A percentile compares a stretch with the other conserved stretches of the same genome.
These are phyloP conservation scores for Populus ilicifolia DNA, from an alignment of 345 rosid species.

Conservation along the genomic window DNA sequence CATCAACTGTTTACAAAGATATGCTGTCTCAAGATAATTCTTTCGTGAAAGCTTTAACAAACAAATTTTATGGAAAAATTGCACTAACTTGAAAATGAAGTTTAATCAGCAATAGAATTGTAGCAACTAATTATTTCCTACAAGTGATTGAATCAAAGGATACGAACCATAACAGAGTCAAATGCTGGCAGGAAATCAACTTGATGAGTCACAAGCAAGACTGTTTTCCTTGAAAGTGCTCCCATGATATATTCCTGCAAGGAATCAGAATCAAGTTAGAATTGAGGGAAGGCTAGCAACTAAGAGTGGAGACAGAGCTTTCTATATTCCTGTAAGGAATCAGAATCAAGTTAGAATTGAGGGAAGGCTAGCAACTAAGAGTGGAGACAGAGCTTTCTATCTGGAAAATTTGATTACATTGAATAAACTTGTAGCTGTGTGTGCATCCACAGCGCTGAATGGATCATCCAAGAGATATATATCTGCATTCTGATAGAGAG, in stretches of 20 bases:
- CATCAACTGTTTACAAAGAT: slow-evolving; percentile 57
- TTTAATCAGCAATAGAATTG: background rate
- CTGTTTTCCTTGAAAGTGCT: slow-evolving; percentile 72
- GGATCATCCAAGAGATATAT: slow-evolving; percentile 92
- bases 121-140: background rate
- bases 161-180: slow-evolving; percentile 72
- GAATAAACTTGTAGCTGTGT: slow-evolving; percentile 84
- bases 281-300: slow-evolving; percentile 6
- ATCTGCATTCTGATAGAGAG: slow-evolving; percentile 89
- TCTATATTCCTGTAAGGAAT: too few relatives aligned
- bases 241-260: slow-evolving; percentile 75
- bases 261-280: slow-evolving; percentile 26
- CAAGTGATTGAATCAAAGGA: background rate
- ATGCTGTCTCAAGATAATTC: background rate
- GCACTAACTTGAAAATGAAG: background rate
- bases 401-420: slow-evolving; percentile 42
- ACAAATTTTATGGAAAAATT: background rate
- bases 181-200: slow-evolving; percentile 95
- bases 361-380: slow-evolving; percentile 1
- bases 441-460: slow-evolving; percentile 95
- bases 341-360: slow-evolving; percentile 24
- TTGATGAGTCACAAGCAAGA: slow-evolving; percentile 90
- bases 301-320: background rate
- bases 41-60: background rate
- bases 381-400: background rate